phyloP scores from a whole-genome alignment of 257 asterid species.

The Eucommia ulmoides region DNA sequence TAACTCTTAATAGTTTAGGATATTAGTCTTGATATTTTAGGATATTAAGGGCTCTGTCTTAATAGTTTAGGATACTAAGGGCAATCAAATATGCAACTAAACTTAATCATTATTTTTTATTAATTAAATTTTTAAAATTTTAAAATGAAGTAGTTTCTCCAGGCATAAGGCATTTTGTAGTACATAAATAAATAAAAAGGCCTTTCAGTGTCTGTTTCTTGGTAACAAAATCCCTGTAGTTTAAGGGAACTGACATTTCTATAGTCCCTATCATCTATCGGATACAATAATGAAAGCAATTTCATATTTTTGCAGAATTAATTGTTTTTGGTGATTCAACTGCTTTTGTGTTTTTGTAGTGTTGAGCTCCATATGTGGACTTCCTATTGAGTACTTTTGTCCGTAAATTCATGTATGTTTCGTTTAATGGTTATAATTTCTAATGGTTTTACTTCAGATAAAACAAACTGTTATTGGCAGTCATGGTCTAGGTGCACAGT shows the following conservation, averaged over 20 bases:
- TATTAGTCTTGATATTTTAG: too few relatives aligned
- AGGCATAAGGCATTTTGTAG: not conserved
- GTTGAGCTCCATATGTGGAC: too few relatives aligned
- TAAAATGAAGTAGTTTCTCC: too few relatives aligned
- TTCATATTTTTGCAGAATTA: not conserved
- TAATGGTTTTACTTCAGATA: conserved; percentile 69
- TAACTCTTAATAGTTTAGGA: too few relatives aligned
- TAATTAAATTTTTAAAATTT: too few relatives aligned
- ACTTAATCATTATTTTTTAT: too few relatives aligned
- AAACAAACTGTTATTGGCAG: conserved; percentile 61
- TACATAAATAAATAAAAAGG: not conserved
- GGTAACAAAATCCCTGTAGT: not conserved
- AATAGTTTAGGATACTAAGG: too few relatives aligned
- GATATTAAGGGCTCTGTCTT: too few relatives aligned
- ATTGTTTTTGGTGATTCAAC: too few relatives aligned
- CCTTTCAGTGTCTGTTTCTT: not conserved
- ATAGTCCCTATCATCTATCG: not conserved
- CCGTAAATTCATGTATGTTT: not conserved
- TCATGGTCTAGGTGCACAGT: conserved; percentile 70
- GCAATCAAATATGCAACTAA: too few relatives aligned
- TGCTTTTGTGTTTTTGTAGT: too few relatives aligned
- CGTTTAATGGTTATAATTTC: not conserved
- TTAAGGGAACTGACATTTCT: not conserved
- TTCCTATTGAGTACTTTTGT: too few relatives aligned
- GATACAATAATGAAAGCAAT: not conserved